Base-by-base conservation (phyloP, 1,284 basidiomycete species). In the Ustilago shanxiensis region DNA sequence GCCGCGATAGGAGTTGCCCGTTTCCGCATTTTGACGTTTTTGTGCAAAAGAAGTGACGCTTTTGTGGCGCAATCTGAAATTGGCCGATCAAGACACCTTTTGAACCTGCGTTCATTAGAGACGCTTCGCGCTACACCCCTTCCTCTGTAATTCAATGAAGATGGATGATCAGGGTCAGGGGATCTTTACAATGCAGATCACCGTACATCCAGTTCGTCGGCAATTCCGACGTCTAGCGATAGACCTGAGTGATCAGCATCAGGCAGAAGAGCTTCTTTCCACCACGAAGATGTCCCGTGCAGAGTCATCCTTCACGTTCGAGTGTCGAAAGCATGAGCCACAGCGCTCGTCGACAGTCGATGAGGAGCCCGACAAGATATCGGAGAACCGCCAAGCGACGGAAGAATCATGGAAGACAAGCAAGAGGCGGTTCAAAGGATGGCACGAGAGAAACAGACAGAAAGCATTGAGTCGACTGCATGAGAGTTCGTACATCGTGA, bases 401-500 rank as follows among this genome's bases (percentile, higher is more conserved):
- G 14, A 3, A 10, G 20, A 4, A 47, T 4, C n/a, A 33, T 33
- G 31, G 20, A 24, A 22, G 24, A 24, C 5, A 47, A 13, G 22
- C 20, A 1, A 22, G 26, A 24, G 16, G 2, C 20, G 45, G 11
- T 22, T 24, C 9, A 24, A 5, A n/a, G 6, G 9, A n/a, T 31
- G 26, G 28, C 26, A 28, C 24, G 28, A 57, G 16, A 2, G 2
- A 2, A 2, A 5, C 20, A 11, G 41, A 8, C 3, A 49, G 51
- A 53, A 58, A 49, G 47, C 47, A 49, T 49, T 44, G 44, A 45
- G 24, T 60, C 37, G 50, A 68, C 66, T 65, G 71, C 66, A 65
- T 68, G 66, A 66, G 45, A 62, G 18, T 59, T 73, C 59, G 66
- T 73, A 68, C 65, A 72, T 67, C 69, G 64, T 63, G 56, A 72